Conservation (phyloP, 2,329 filamentous ascomycete genomes). For the Ilyonectria destructans region DNA sequence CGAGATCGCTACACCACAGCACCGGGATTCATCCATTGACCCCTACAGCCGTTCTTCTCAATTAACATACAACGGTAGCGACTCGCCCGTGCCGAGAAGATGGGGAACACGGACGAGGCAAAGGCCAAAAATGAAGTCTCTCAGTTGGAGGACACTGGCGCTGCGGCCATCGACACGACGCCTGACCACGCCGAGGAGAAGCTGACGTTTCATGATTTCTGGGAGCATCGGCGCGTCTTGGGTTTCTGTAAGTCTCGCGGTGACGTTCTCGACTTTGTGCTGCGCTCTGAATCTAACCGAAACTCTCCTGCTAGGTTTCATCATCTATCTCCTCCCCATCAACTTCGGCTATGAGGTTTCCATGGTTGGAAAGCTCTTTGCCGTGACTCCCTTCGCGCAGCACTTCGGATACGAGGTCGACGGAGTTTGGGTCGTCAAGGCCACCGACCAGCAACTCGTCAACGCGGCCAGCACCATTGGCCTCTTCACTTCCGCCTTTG, state of each 20-base stretch:
- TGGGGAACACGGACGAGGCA: neutral
- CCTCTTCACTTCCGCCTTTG: conserved; percentile 50
- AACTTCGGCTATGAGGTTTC: conserved; percentile 53
- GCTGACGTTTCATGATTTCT: conserved; percentile 37
- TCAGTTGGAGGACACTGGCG: conserved; percentile 15
- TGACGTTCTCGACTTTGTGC: neutral
- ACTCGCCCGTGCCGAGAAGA: neutral
- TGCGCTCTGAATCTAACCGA: neutral
- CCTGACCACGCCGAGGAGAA: conserved; percentile 26
- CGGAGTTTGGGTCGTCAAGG: conserved; percentile 41
- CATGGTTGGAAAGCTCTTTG: conserved; percentile 51
- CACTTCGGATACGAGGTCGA: conserved; percentile 45
- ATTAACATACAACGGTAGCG: neutral
- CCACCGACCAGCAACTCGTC: conserved; percentile 51
- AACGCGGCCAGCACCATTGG: conserved; percentile 51
- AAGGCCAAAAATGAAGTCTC: neutral
- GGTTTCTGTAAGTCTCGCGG: conserved; percentile 34
- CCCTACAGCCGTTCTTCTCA: neutral
- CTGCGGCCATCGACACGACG: conserved; percentile 15
- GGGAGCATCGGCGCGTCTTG: conserved; percentile 41
- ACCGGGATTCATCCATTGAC: neutral
- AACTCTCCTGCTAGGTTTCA: conserved; percentile 38
- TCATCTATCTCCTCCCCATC: conserved; percentile 51
- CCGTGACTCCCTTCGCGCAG: conserved; percentile 48
- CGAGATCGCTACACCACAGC: neutral